Base-by-base conservation (phyloP, 2,329 filamentous ascomycete species). In the Lomentospora prolificans region DNA sequence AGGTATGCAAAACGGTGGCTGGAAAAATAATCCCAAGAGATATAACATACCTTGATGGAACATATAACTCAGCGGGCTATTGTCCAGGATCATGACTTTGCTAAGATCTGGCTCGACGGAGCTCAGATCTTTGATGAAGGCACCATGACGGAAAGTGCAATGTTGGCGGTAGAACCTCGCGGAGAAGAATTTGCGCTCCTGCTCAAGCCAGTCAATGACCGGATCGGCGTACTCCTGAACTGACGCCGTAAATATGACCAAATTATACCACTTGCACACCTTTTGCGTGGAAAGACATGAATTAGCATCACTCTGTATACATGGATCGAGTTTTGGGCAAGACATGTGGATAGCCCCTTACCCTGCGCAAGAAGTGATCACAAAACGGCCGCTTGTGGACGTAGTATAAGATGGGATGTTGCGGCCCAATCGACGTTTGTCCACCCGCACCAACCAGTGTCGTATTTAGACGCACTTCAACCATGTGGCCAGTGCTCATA, bases 171-270 rank as follows among this genome's bases (percentile, higher is more conserved):
- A 99, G 73, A 94, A 97, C 62, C 94, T 79, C 41, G 86, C 89
- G 33, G 88, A 87, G 72, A 99, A 99, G 74, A 90, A 97, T 72
- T 97, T 97, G 65, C 91, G 85, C 72, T 99, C 94, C 62, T 90
- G 85, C 72, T 99, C 94, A 58, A 99, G 80, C 90, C 91, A 97
- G 77, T 99, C 94, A 67, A 99, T 97, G 57, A 99, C 94, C 0
- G 94, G 94, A 69, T 99, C 94, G 57, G 94, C 94, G 66, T 99
- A 99, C 70, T 99, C 94, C 69, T 99, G 94, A 36, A 99, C 94
- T 19, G 90, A 96, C 2, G 94, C 94, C 8, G 94, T 99, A 70
- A 99, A 99, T 50, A 97, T 79, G 53, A 99, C 89, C 14, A 99
- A 76, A 67, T 96, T 97, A 73, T 95, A 99, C 94, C 94, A 99